phyloP scores from a whole-genome alignment of 1,139 yeast species.

The Taphrina pruni region DNA sequence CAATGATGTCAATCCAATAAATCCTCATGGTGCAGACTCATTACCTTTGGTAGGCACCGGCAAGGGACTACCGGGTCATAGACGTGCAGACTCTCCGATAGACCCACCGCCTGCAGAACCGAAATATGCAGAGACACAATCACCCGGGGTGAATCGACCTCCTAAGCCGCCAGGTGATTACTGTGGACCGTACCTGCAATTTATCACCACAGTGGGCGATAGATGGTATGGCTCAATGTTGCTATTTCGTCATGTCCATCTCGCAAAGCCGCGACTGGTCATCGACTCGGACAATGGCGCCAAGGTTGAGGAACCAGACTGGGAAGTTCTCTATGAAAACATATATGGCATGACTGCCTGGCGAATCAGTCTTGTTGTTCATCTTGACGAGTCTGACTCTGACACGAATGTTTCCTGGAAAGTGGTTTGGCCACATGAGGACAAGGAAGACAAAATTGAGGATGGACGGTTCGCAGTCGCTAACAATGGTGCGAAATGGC shows the following conservation, averaged over 20 bases:
- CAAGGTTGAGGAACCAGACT: constrained; percentile 25
- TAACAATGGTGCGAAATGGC: constrained; percentile 28
- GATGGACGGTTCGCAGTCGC: constrained; percentile 33
- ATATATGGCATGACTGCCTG: constrained; percentile 37
- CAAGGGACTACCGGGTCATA: constrained; percentile 31
- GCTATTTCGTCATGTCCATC: constrained; percentile 22
- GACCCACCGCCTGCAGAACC: constrained; percentile 38
- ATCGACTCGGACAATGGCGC: constrained; percentile 24
- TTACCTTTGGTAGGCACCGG: constrained; percentile 29
- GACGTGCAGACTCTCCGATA: constrained; percentile 25
- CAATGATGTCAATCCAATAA: constrained; percentile 30
- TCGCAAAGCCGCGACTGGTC: constrained; percentile 10
- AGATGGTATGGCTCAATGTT: constrained; percentile 31
- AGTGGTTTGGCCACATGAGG: constrained; percentile 31
- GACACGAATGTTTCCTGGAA: constrained; percentile 36
- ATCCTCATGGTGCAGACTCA: constrained; percentile 27
- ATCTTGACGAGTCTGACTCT: constrained; percentile 3
- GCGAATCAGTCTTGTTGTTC: constrained; percentile 27
- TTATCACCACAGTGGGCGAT: constrained; percentile 19
- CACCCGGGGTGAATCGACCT: constrained; percentile 35
- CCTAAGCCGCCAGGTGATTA: constrained; percentile 36
- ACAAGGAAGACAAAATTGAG: constrained; percentile 30
- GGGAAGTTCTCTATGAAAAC: constrained; percentile 34
- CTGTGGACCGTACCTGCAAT: constrained; percentile 38
- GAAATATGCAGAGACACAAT: constrained; percentile 28